These are phyloP conservation scores for Phytophthora idaei DNA, from an alignment of 352 stramenopile genomes.

Conservation along the genomic window DNA sequence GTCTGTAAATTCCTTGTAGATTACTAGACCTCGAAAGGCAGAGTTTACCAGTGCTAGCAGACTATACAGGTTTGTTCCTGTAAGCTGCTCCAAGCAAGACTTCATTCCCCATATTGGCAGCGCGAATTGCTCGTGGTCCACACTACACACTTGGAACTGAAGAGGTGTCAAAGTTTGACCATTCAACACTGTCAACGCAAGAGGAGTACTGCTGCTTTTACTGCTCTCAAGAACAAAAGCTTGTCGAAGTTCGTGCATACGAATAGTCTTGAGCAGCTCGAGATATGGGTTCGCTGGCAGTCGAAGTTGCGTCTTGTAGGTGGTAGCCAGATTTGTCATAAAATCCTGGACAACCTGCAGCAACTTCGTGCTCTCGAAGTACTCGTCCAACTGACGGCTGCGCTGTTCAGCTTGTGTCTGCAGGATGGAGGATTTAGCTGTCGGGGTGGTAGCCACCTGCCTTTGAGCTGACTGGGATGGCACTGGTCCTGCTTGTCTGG, in stretches of 20 bases:
- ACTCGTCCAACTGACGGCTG: constrained; percentile 44
- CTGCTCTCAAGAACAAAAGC: constrained; percentile 16
- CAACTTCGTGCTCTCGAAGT: constrained; percentile 47
- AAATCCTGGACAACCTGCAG: constrained; percentile 44
- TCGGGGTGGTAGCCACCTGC: neutral
- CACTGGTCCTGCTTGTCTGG: neutral
- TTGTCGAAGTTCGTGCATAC: constrained; percentile 42
- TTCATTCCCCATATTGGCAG: constrained; percentile 37
- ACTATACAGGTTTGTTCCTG: constrained; percentile 16
- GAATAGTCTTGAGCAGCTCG: constrained; percentile 33
- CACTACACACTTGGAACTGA: constrained; percentile 23
- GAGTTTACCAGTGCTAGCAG: constrained; percentile 18
- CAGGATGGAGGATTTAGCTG: constrained; percentile 18
- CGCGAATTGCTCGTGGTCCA: constrained; percentile 29
- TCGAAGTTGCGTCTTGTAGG: constrained; percentile 32
- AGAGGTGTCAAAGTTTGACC: constrained; percentile 15
- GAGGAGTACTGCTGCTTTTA: constrained; percentile 1
- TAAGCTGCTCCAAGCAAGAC: constrained; percentile 27
- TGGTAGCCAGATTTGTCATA: constrained; percentile 30
- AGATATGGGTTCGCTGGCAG: constrained; percentile 51
- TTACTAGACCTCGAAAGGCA: constrained; percentile 12
- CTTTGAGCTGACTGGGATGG: neutral
- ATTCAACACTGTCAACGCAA: constrained; percentile 17
- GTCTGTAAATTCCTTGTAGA: constrained; percentile 27
- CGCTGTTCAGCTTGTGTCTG: constrained; percentile 30